A percentile compares a stretch with the other conserved stretches of the same genome.
phyloP scores from a whole-genome alignment of 2,329 filamentous ascomycete species.

The Nannizziopsis barbatae region DNA sequence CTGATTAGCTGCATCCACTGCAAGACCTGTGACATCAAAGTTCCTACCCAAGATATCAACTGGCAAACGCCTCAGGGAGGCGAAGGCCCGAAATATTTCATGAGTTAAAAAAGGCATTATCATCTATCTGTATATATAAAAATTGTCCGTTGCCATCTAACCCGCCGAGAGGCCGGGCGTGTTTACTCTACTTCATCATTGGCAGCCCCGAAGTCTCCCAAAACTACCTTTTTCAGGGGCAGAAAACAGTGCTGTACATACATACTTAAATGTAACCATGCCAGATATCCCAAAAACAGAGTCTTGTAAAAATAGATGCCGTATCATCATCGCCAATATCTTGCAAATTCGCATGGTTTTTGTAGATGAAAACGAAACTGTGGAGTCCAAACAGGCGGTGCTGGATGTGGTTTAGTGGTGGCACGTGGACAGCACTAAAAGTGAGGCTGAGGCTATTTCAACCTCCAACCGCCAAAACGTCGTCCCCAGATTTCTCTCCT shows the following conservation, averaged over 20 bases:
- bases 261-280: background rate
- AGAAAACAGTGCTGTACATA: background rate
- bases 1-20: slow-evolving; percentile 95
- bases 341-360: background rate
- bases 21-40: slow-evolving; percentile 99
- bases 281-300: background rate
- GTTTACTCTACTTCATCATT: too few relatives aligned
- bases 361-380: too few relatives aligned
- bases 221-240: too few relatives aligned
- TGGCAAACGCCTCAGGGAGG: slow-evolving; percentile 92
- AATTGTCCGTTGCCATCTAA: too few relatives aligned
- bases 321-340: too few relatives aligned
- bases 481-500: background rate
- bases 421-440: slow-evolving; percentile 7
- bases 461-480: slow-evolving; percentile 1
- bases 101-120: slow-evolving; percentile 44
- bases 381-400: background rate
- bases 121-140: background rate
- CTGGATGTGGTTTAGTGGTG: slow-evolving; percentile 10
- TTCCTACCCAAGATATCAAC: slow-evolving; percentile 91
- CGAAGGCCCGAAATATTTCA: slow-evolving; percentile 56
- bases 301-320: too few relatives aligned
- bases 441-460: slow-evolving; percentile 10
- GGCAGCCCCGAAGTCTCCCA: too few relatives aligned
- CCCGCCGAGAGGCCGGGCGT: too few relatives aligned